Base-by-base conservation (phyloP, 768 basidiomycete species). In the Postia placenta region DNA sequence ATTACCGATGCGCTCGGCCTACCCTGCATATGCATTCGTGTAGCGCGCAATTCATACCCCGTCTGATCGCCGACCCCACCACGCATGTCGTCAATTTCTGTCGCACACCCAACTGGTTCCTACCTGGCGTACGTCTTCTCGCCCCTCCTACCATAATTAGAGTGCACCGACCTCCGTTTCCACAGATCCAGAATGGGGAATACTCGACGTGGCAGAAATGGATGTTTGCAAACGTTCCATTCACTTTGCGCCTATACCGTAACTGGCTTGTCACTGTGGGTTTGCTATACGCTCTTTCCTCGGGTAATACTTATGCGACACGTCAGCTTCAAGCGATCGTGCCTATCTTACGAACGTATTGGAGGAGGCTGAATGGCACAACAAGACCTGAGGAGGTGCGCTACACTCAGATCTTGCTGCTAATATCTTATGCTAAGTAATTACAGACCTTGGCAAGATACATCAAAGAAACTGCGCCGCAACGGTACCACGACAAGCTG, bases 131-230 rank as follows among this genome's bases (percentile, higher is more conserved):
- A 40, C 24, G 58, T 47, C 5, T 11, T 33, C 30, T 15, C 7
- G 7, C 9, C 30, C 9, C 30, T 33, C 15, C 30, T 7, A 7
- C 15, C 15, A 33, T 7, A 7, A 7, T 15, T 33, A 15, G 9
- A 33, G 7, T 33, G 9, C 30, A 7, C 30, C 30, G 30, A 7
- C 15, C 47, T 44, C 3, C 81, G 24, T 72, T 79, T 0, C 71
- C 89, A 3, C 81, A 86, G 48, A 63, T 85, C 25, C 86, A 88
- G 47, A 87, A 87, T 55, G 72, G 90, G 14, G 60, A 19, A 17
- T 60, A 58, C 45, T 48, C 47, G 6, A 17, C 39, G 7, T 28
- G 19, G n/a, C 24, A 45, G 5, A 54, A 52, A 38, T 61, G 58
- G 63, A 33, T 56, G 6, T 63, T 63, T 36, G 39, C 44, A 37